Percentiles rank a stretch among this genome's conserved stretches.
Conservation (phyloP, 805 yeast genomes). For the Candida ovalis region DNA sequence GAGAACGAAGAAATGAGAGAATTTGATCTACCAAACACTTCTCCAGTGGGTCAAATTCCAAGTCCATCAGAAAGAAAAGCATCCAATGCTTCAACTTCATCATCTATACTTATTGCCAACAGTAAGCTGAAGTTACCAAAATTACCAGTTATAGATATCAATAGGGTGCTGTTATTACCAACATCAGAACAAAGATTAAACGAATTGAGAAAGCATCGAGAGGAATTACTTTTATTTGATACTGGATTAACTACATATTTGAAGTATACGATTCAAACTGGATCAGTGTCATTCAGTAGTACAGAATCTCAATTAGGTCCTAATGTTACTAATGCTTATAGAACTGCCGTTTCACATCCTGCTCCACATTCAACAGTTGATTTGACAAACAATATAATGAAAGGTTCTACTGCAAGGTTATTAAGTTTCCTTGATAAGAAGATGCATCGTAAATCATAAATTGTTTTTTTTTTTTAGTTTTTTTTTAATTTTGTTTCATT, state of each 20-base stretch:
- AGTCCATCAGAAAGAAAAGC: not conserved
- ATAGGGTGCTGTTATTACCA: slow-evolving; percentile 15
- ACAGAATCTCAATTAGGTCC: slow-evolving; percentile 35
- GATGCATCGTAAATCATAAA: slow-evolving; percentile 17
- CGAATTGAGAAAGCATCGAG: slow-evolving; percentile 40
- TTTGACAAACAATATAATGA: slow-evolving; percentile 36
- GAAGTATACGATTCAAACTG: slow-evolving; percentile 18
- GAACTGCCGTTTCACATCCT: slow-evolving; percentile 47
- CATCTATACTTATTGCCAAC: not conserved
- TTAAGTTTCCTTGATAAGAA: too few species aligned
- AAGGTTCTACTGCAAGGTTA: slow-evolving; percentile 25
- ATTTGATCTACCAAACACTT: not conserved
- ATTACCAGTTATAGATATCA: slow-evolving; percentile 13
- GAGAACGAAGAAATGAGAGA: not conserved
- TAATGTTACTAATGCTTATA: slow-evolving; percentile 62
- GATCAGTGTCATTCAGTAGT: slow-evolving; percentile 12
- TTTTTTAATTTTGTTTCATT: not conserved
- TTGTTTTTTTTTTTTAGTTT: not conserved
- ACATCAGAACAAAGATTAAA: slow-evolving; percentile 34
- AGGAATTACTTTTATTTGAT: slow-evolving; percentile 41
- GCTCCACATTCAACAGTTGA: slow-evolving; percentile 23
- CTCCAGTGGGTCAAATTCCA: not conserved
- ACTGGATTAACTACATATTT: slow-evolving; percentile 61
- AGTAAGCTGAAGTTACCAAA: not conserved
- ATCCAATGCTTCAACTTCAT: not conserved